phyloP scores from a whole-genome alignment of 805 yeast species.

The Wickerhamomyces canadensis region DNA sequence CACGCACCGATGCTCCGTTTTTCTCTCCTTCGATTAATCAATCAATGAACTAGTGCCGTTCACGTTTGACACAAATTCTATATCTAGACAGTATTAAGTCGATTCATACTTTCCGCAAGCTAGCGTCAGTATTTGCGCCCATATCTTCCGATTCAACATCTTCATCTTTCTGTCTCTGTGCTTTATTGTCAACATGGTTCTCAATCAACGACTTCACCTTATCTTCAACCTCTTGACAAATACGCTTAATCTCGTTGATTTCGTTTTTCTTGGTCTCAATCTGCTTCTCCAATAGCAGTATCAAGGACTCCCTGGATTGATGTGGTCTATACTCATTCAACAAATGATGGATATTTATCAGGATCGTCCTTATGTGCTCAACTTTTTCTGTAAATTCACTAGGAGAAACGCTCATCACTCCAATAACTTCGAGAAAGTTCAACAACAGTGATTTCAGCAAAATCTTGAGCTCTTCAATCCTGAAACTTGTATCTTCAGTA shows the following conservation, averaged over 20 bases:
- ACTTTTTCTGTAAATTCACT: slow-evolving; percentile 54
- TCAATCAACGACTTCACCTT: slow-evolving; percentile 31
- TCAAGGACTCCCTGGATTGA: slow-evolving; percentile 86
- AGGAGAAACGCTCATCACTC: slow-evolving; percentile 72
- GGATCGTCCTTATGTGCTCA: slow-evolving; percentile 71
- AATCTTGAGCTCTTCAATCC: slow-evolving; percentile 70
- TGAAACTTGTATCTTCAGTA: slow-evolving; percentile 38
- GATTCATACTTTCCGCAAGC: too few species aligned
- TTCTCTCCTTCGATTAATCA: too few species aligned
- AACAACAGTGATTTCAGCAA: slow-evolving; percentile 72
- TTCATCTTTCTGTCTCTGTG: background rate
- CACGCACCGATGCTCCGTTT: too few species aligned
- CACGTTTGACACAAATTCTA: too few species aligned
- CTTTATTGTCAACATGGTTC: slow-evolving; percentile 19
- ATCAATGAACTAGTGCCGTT: too few species aligned
- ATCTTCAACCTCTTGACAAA: slow-evolving; percentile 36
- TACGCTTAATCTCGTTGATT: slow-evolving; percentile 36
- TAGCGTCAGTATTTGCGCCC: too few species aligned
- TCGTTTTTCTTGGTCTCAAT: slow-evolving; percentile 57
- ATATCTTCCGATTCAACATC: slow-evolving; percentile 1
- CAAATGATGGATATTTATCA: slow-evolving; percentile 88
- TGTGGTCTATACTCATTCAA: slow-evolving; percentile 92
- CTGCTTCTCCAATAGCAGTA: slow-evolving; percentile 65
- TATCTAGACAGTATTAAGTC: too few species aligned
- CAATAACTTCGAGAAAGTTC: slow-evolving; percentile 78